Evolutionary conservation across 257 asterid genomes (phyloP), one percentile per base, ranked within the genome.

Genomic region (Asclepias syriaca): DNA sequence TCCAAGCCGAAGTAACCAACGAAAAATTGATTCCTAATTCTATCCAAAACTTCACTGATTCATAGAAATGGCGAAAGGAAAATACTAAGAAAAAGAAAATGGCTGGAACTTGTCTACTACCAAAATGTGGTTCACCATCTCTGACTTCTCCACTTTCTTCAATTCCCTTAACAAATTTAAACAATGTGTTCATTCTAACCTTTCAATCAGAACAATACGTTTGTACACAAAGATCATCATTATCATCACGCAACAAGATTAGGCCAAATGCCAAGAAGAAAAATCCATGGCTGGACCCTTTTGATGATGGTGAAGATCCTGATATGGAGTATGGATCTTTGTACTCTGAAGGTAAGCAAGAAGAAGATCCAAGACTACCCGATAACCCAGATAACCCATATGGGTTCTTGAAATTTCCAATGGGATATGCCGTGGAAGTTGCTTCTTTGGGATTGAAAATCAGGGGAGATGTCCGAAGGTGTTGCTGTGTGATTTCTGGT

Each of bases 221-320:
- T 39, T 19, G 69, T 22, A 0, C 83, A 66, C 74, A 77, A 8
- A 85, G 81, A 74, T 5, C 74, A 16, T 37, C 39, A 34, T 34
- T 72, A 16, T 37, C 39, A 34, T 34, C 39, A 34, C 39, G 6
- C 39, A 34, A 50, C 77, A 70, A 69, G 8, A 74, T 74, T 78
- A 77, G 81, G 61, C 51, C 84, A 72, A 80, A 81, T 49, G 87
- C 86, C 48, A 85, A 85, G 84, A 85, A 88, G 83, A 83, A 71
- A n/a, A 89, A 88, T 66, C 84, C 77, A 5, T 92, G 97, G 97
- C 88, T 92, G 3, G 97, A 92, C 84, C 96, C 95, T 1, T 92
- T 88, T 65, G 89, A 92, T 77, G 83, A 85, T 66, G 98, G 92
- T 12, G 91, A 84, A 22, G 98, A 90, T 72, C 96, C 94, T 1